Conservation (phyloP, 257 asterid genomes). For the Parsonsia alboflavescens region DNA sequence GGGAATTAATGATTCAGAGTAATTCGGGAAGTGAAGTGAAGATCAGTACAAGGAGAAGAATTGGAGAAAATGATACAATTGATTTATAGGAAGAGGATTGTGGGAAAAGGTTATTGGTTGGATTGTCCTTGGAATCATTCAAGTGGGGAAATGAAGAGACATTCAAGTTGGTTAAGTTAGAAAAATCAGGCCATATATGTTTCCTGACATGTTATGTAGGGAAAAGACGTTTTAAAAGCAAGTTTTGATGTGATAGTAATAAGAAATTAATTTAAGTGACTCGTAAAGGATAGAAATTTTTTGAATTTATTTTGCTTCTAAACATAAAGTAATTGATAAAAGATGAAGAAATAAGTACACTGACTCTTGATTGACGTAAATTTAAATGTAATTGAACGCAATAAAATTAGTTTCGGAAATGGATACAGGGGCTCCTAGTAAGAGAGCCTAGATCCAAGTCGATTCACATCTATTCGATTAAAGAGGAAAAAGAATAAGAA, state of each 20-base stretch:
- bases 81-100: constrained; percentile 11
- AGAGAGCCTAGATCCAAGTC: too few species aligned
- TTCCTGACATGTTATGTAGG: constrained; percentile 10
- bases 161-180: constrained; percentile 16
- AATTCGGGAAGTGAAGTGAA: neutral
- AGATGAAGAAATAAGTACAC: too few species aligned
- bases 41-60: neutral
- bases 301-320: too few species aligned
- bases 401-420: too few species aligned
- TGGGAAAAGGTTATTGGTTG: constrained; percentile 10
- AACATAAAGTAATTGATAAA: too few species aligned
- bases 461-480: too few species aligned
- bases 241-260: too few species aligned
- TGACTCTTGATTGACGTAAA: too few species aligned
- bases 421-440: too few species aligned
- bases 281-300: too few species aligned
- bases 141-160: constrained; percentile 24
- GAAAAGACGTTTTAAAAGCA: neutral
- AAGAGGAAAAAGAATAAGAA: neutral
- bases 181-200: neutral
- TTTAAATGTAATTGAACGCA: too few species aligned
- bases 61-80: neutral
- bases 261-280: too few species aligned
- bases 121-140: constrained; percentile 18
- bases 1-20: neutral